Evolutionary conservation across 345 rosid species (phyloP), one percentile per base, ranked within the genome.

Genomic region (Dovyalis caffra): DNA sequence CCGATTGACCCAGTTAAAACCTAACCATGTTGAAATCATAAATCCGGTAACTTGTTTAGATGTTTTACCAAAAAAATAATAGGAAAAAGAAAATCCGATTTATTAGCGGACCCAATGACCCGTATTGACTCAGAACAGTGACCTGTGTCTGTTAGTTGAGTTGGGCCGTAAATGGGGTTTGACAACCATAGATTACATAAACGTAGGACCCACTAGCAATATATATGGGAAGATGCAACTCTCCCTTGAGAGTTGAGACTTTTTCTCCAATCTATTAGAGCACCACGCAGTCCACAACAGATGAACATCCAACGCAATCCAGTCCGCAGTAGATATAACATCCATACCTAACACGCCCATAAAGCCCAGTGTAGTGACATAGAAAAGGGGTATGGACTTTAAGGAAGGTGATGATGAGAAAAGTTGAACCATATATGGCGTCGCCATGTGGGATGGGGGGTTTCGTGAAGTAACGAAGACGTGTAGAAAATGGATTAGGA

Each of bases 401-500:
- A n/a, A 56, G 28, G 0, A 3, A 56, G 14, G 60, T 9, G 60
- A 23, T 9, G 60, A 23, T 23, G 60, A 56, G 60, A 56, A n/a
- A 56, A 43, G 23, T 6, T 2, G 37, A 5, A 18, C 29, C n/a
- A 38, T 25, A 10, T 5, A 10, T n/a, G 28, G 12, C 31, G 21
- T 14, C 15, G 51, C 31, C 64, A 25, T 3, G 18, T 38, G 7
- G 23, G 58, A 5, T 32, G 60, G n/a, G 28, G 80, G 79, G 7
- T 86, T 76, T 78, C 85, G 85, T 82, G 77, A 80, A 71, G 81
- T 33, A 77, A 71, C 11, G 47, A 81, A 84, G 79, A 68, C 88
- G 87, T 87, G 88, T 64, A 56, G 61, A 33, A 8, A 38, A 45
- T 18, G 58, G 74, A 80, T 83, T 87, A 83, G 88, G 85, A 77